phyloP scores from a whole-genome alignment of 495 filamentous ascomycete species.

The Xylaria sp. region DNA sequence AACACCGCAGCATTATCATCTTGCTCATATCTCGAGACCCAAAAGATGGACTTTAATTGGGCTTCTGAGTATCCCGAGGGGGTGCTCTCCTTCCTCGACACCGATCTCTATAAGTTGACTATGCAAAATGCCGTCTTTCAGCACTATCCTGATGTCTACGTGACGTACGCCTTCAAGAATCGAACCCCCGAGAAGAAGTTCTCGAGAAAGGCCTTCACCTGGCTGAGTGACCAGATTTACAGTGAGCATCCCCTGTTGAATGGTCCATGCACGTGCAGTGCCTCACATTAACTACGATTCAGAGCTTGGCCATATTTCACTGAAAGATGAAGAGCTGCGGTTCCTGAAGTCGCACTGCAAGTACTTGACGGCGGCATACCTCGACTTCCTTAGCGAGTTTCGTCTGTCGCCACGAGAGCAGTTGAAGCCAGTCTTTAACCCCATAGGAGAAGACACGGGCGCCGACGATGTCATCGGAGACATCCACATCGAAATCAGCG shows the following conservation, averaged over 20 bases:
- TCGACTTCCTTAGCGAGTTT: constrained; percentile 82
- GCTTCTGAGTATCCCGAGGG: constrained; percentile 67
- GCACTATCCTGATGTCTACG: constrained; percentile 83
- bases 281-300: constrained; percentile 12
- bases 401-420: constrained; percentile 81
- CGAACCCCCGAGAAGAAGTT: constrained; percentile 93
- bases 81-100: constrained; percentile 91
- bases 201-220: constrained; percentile 79
- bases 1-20: not conserved
- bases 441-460: constrained; percentile 65
- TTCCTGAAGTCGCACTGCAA: constrained; percentile 82
- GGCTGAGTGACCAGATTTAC: constrained; percentile 82
- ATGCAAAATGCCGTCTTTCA: constrained; percentile 98
- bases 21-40: not conserved
- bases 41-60: constrained; percentile 61
- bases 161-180: constrained; percentile 94
- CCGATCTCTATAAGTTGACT: constrained; percentile 97
- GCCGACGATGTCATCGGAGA: constrained; percentile 75
- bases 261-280: not conserved
- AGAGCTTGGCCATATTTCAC: constrained; percentile 80
- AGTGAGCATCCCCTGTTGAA: constrained; percentile 55
- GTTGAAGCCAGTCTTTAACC: constrained; percentile 72
- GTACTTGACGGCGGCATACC: constrained; percentile 79
- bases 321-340: constrained; percentile 77
- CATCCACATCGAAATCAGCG: constrained; percentile 73